Base-by-base conservation (phyloP, 148 eudicot species). In the Persicaria maculosa region DNA sequence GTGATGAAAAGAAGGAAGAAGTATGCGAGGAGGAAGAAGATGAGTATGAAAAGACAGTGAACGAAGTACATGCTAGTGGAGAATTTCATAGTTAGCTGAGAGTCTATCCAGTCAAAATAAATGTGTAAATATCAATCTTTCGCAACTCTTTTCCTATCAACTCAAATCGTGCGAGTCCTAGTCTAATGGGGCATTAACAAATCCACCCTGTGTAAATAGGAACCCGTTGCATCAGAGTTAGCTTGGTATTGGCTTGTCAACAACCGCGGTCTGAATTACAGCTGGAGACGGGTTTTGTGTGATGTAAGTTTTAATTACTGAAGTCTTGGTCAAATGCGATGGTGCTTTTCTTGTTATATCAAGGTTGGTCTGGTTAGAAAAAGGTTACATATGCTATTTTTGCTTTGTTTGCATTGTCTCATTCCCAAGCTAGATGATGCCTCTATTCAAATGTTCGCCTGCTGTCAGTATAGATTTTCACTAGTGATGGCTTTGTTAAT, bases 31-130 rank as follows among this genome's bases (percentile, higher is more conserved):
- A n/a, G 11, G 47, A 47, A 5, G 52, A 53, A 53, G 73, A 65
- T 12, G 73, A 76, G 50, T 65, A 76, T 65, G 65, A 76, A n/a
- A 70, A 54, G 72, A 53, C 73, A 8, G 78, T 76, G 0, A 68
- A 76, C 53, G 50, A 64, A 72, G 78, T 68, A 36, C 73, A 67
- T 16, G 67, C 65, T 44, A 75, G 73, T 48, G 71, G 71, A 50
- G 59, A 75, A 68, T 68, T 54, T 53, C 43, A 65, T 31, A 59
- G 40, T 69, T 19, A 54, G 64, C 50, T 54, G 52, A 70, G 25
- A 61, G 68, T 65, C 14, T 65, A 65, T 65, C 70, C 47, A 31
- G 46, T 65, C 70, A 65, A 65, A 65, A 65, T 65, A 65, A 65
- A 46, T 40, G 70, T 65, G 17, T 65, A 43, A 19, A 59, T 54